Evolutionary conservation across 768 basidiomycete species (phyloP), one percentile per base, ranked within the genome.

Genomic region (Mycena vitilis): DNA sequence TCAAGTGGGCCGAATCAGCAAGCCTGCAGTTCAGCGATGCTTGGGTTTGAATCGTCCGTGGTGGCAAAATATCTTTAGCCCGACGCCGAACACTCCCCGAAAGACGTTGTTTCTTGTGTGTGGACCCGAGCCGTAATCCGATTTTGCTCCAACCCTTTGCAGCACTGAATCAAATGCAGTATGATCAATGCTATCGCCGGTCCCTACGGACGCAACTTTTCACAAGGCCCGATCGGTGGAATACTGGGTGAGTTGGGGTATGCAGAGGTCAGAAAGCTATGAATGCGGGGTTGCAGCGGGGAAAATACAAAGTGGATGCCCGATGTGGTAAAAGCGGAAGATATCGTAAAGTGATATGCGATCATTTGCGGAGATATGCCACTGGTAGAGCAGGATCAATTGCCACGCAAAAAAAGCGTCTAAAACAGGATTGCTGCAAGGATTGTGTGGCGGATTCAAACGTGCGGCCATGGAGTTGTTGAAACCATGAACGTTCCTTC

Each of bases 171-270:
- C 49, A 42, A 36, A 47, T 64, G 12, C 73, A 95, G 94, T 55
- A 94, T 95, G 94, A 84, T 95, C 56, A 80, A 77, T 55, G 85
- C 89, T 13, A 87, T 95, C 49, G 89, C 92, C 66, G 94, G 94
- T 5, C 91, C 92, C 10, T 90, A 87, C 67, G 93, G 91, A 53
- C 86, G 87, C 53, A 92, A 93, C 76, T 85, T 87, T 73, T 92
- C 92, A 16, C 93, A 95, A 77, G 93, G 93, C 6, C 75, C 81
- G 12, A 84, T 94, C 12, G 89, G 88, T 20, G 94, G 94, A 9
- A 79, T 89, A 20, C 77, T 95, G 49, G 86, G 85, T 34, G 86
- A 88, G 70, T 73, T 94, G 74, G 92, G 93, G 5, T 87, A 85
- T 75, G 80, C 81, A 42, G 86, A 94, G 74, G 92, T 95, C 23